Base-by-base conservation (phyloP, 2,329 filamentous ascomycete genomes). In the Scorias spongiosa region DNA sequence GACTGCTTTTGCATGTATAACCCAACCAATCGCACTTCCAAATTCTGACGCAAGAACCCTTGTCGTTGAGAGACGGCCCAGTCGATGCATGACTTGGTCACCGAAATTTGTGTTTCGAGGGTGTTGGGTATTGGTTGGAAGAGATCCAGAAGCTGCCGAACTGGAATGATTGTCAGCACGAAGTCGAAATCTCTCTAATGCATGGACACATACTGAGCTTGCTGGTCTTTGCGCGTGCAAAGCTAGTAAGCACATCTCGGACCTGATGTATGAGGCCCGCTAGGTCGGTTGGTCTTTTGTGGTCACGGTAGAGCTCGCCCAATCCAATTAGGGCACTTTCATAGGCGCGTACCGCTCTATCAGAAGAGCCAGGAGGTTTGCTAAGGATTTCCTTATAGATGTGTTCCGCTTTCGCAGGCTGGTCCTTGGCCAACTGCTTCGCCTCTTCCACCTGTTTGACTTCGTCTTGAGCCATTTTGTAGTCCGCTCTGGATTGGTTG, bases 1-100 rank as follows among this genome's bases (percentile, higher is more conserved):
- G 87, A 82, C 64, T 94, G 85, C 70, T 96, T 96, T 58, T 84
- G 80, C 83, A 98, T 96, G 71, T 94, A 86, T 48, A 98, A 80
- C 43, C 78, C 75, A 44, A 98, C 91, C 46, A 98, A 81, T 50
- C 91, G 84, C 46, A 89, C 93, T 72, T 98, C 87, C 60, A 98
- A 85, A 66, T 93, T 94, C 71, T 98, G 91, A 54, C 91, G 87
- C 55, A 98, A 78, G 74, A 98, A 98, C 48, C 86, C 85, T 60
- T 91, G 83, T 56, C 88, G 84, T 70, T 96, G 87, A 42, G 85
- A 84, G 44, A 89, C 85, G 41, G 91, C 91, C 91, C 91, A 98
- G 69, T 96, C 89, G 78, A 98, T 98, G 71, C 87, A 96, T 67
- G 91, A 94, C 68, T 94, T 94, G 59, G 91, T 98, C 57, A 95